phyloP scores from a whole-genome alignment of 208 protist genomes.

The Trypanosoma lewisi region DNA sequence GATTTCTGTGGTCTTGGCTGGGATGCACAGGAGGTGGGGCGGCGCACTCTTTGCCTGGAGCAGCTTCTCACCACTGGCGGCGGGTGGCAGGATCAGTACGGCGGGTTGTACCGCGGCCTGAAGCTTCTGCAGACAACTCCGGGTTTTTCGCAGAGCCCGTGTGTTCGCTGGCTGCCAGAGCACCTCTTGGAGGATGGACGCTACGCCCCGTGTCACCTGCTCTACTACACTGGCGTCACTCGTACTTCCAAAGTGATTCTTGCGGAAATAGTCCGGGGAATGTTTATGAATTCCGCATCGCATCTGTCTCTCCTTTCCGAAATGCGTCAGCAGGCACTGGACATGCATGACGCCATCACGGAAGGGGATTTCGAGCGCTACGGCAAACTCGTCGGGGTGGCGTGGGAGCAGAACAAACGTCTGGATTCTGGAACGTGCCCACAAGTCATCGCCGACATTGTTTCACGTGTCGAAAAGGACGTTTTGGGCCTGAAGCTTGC shows the following conservation, averaged over 20 bases:
- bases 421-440: slow-evolving; percentile 41
- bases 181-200: slow-evolving; percentile 33
- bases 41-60: slow-evolving; percentile 55
- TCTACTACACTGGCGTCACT: slow-evolving; percentile 68
- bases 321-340: slow-evolving; percentile 36
- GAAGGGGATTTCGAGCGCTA: slow-evolving; percentile 34
- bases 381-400: slow-evolving; percentile 33
- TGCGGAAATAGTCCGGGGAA: slow-evolving; percentile 36
- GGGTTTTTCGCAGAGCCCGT: slow-evolving; percentile 30
- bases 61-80: slow-evolving; percentile 69
- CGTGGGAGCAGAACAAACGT: slow-evolving; percentile 53
- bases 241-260: slow-evolving; percentile 47
- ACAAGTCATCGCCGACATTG: slow-evolving; percentile 33
- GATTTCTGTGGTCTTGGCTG: slow-evolving; percentile 45
- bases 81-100: slow-evolving; percentile 73
- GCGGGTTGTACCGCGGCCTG: slow-evolving; percentile 44
- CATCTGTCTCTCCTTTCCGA: slow-evolving; percentile 32
- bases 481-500: slow-evolving; percentile 46
- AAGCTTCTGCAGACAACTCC: slow-evolving; percentile 44
- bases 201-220: slow-evolving; percentile 36
- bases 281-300: slow-evolving; percentile 38
- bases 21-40: slow-evolving; percentile 40
- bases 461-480: slow-evolving; percentile 37
- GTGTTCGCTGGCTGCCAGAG: slow-evolving; percentile 43
- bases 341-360: slow-evolving; percentile 48